Percentiles rank a stretch among this genome's conserved stretches.
Conservation (phyloP, 345 rosid genomes). For the Salix suchowensis region DNA sequence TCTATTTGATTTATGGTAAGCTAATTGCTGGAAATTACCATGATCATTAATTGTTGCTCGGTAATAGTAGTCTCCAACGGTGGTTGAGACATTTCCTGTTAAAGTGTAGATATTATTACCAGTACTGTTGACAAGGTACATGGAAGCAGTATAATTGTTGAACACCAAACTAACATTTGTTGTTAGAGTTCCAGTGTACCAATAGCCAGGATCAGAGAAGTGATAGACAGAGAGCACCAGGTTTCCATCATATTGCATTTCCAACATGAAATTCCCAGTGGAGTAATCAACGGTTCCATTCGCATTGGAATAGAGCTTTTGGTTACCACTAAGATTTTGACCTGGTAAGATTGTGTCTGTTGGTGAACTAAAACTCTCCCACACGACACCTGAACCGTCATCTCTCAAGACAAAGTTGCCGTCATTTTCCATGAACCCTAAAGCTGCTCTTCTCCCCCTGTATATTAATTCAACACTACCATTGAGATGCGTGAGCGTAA, state of each 20-base stretch:
- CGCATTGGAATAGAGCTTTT: slow-evolving; percentile 13
- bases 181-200: neutral
- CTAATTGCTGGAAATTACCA: slow-evolving; percentile 17
- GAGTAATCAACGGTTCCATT: slow-evolving; percentile 10
- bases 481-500: slow-evolving; percentile 14
- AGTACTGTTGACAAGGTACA: slow-evolving; percentile 19
- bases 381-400: neutral
- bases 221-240: slow-evolving; percentile 25
- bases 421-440: slow-evolving; percentile 22
- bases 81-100: slow-evolving; percentile 7
- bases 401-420: slow-evolving; percentile 25
- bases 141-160: neutral
- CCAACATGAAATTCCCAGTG: slow-evolving; percentile 18
- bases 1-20: slow-evolving; percentile 9
- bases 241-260: slow-evolving; percentile 27
- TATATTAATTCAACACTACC: slow-evolving; percentile 1
- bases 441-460: slow-evolving; percentile 9
- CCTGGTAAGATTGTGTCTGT: slow-evolving; percentile 22
- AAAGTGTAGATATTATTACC: slow-evolving; percentile 5
- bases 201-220: slow-evolving; percentile 27
- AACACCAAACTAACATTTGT: slow-evolving; percentile 11
- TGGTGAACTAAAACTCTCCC: slow-evolving; percentile 21
- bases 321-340: neutral
- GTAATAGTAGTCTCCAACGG: slow-evolving; percentile 13
- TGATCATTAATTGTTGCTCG: slow-evolving; percentile 18